Evolutionary conservation across 805 yeast genomes (phyloP).

Genomic region (Ogataea nitratoaversa): DNA sequence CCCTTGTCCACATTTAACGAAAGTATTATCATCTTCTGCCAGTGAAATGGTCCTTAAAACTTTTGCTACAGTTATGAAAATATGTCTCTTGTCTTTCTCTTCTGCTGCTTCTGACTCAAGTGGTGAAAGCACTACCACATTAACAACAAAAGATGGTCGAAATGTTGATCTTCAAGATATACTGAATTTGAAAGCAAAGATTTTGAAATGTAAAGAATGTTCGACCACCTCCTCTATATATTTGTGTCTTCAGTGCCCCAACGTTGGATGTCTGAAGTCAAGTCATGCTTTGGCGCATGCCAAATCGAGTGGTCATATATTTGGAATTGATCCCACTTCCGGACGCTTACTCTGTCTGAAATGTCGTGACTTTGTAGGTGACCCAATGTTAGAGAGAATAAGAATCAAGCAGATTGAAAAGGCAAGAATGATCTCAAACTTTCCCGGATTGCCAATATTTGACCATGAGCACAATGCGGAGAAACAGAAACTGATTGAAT

Average conservation of each 20-base stretch:
- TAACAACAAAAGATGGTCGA: conserved; percentile 35
- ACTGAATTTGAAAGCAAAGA: conserved; percentile 37
- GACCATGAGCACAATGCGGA: conserved; percentile 24
- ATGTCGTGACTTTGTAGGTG: conserved; percentile 70
- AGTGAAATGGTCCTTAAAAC: conserved; percentile 45
- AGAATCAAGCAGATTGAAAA: conserved; percentile 32
- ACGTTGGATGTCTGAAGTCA: conserved; percentile 61
- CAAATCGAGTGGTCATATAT: conserved; percentile 43
- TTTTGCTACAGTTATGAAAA: conserved; percentile 47
- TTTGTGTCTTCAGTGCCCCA: conserved; percentile 76
- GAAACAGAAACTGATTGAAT: conserved; percentile 24
- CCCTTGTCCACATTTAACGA: conserved; percentile 46
- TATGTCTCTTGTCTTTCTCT: conserved; percentile 32
- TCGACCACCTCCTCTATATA: conserved; percentile 37
- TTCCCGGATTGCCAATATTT: conserved; percentile 31
- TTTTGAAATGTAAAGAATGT: conserved; percentile 52
- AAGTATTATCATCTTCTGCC: conserved; percentile 47
- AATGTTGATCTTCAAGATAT: conserved; percentile 35
- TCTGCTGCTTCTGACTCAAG: conserved; percentile 9
- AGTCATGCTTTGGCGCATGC: conserved; percentile 47
- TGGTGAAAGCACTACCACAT: conserved; percentile 9
- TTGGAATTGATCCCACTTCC: conserved; percentile 61
- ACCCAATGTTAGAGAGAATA: conserved; percentile 51
- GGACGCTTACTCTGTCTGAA: conserved; percentile 75
- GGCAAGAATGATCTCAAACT: conserved; percentile 15